phyloP scores from a whole-genome alignment of 2,329 filamentous ascomycete species.

The Colletotrichum zoysiae region DNA sequence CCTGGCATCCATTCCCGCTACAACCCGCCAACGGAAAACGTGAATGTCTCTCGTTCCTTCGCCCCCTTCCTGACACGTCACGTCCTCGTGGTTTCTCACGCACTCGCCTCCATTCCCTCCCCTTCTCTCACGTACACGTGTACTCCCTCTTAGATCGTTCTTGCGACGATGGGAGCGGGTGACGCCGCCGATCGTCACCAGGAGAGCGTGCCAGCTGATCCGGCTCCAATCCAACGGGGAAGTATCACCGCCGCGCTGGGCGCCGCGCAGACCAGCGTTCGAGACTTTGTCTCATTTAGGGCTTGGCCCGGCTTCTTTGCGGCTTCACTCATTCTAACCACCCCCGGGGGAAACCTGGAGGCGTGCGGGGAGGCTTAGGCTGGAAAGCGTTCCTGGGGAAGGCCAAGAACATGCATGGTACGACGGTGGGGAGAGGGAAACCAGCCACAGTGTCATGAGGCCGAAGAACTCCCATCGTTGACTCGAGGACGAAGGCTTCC shows the following conservation, averaged over 20 bases:
- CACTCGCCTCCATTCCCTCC: background rate
- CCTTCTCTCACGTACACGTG: background rate
- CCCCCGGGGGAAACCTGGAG: background rate
- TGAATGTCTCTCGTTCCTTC: constrained; percentile 3
- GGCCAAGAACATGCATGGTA: background rate
- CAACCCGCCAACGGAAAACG: background rate
- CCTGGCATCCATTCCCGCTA: background rate
- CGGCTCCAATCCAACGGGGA: background rate
- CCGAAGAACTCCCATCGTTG: background rate
- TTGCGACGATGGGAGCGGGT: background rate
- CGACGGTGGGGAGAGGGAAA: too few relatives aligned
- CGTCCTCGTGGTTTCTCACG: constrained; percentile 16
- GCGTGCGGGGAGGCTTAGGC: background rate
- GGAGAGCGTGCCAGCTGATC: background rate
- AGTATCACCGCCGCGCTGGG: background rate
- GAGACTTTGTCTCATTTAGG: background rate
- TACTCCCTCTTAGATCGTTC: constrained; percentile 25
- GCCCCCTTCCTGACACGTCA: background rate
- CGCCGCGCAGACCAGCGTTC: background rate
- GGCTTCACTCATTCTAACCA: constrained; percentile 4
- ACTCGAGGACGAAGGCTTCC: background rate
- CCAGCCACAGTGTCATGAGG: constrained; percentile 8
- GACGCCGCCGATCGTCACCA: constrained; percentile 11
- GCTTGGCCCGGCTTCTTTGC: constrained; percentile 23
- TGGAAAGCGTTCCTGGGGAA: background rate